Percentiles rank a stretch among this genome's conserved stretches.
These are phyloP conservation scores for Ascochyta viciae-villosae DNA, from an alignment of 2,329 filamentous ascomycete genomes.

Conservation along the genomic window DNA sequence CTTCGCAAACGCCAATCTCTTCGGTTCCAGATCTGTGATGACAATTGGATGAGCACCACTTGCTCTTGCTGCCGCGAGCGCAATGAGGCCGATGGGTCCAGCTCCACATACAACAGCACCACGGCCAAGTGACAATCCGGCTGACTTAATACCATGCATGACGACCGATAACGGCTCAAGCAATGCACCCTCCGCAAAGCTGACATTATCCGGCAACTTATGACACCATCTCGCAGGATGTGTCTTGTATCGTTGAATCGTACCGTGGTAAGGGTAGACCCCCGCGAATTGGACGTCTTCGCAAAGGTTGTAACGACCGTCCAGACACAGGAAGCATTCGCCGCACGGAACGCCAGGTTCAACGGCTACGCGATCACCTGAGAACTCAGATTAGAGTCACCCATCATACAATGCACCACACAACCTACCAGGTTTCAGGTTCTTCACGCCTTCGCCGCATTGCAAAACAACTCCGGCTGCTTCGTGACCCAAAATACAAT, in stretches of 20 bases:
- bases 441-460: slow-evolving; percentile 62
- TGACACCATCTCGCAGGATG: slow-evolving; percentile 65
- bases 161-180: slow-evolving; percentile 71
- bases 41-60: slow-evolving; percentile 70
- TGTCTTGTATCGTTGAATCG: slow-evolving; percentile 67
- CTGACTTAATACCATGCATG: slow-evolving; percentile 65
- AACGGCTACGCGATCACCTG: slow-evolving; percentile 69
- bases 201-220: slow-evolving; percentile 62
- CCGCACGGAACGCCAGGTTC: slow-evolving; percentile 72
- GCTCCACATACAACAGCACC: slow-evolving; percentile 62
- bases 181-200: slow-evolving; percentile 66
- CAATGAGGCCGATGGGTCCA: slow-evolving; percentile 69
- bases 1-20: slow-evolving; percentile 64
- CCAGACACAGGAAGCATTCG: slow-evolving; percentile 64
- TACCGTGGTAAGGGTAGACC: slow-evolving; percentile 67
- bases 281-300: slow-evolving; percentile 67
- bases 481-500: slow-evolving; percentile 72
- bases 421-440: slow-evolving; percentile 55
- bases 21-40: slow-evolving; percentile 67
- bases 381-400: neutral
- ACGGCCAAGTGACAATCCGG: slow-evolving; percentile 62
- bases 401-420: neutral
- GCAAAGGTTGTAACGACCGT: slow-evolving; percentile 70
- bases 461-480: slow-evolving; percentile 66
- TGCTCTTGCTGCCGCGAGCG: slow-evolving; percentile 66